Base-by-base conservation (phyloP, 176 grass and related monocot species). In the Olyra latifolia region DNA sequence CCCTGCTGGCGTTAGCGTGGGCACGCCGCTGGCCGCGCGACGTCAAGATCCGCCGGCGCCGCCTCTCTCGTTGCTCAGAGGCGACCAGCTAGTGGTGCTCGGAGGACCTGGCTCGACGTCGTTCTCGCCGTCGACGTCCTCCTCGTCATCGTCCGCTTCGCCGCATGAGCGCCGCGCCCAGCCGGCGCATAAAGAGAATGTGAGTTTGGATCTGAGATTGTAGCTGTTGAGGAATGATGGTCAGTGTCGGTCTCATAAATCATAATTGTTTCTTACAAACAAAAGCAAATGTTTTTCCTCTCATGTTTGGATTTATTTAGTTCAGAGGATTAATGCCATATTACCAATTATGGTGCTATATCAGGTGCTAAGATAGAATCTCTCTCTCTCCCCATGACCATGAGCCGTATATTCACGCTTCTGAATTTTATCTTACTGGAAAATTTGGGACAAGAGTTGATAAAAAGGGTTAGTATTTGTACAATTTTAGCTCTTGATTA, bases 151-250 rank as follows among this genome's bases (percentile, higher is more conserved):
- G 17, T 86, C 72, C 10, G 76, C 76, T 47, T 81, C 84, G 44
- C 62, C 62, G 8, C 84, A 86, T 35, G 83, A 85, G 30, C 78
- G 25, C 7, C 54, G 44, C 11, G 43, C 53, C 22, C 53, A 23
- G 23, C 78, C 85, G 72, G 85, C 84, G 30, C 63, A 48, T 10
- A 82, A 86, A 66, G 90, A 90, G 13, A 83, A 87, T 72, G 82
- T 97, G 77, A 97, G 88, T 87, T 93, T 97, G 76, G 91, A 97
- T 91, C 88, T 97, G 82, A 87, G 85, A 73, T 88, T 97, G 84
- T 97, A 93, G 77, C 78, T 62, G 44, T 48, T 25, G 42, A 39
- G 67, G 67, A 86, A 85, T 72, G 60, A 74, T 82, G 43, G 71
- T 19, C 62, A 30, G 63, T 24, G 63, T 35, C 53, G 62, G 72